phyloP scores from a whole-genome alignment of 805 yeast genomes.

The Metschnikowia vanudenii region DNA sequence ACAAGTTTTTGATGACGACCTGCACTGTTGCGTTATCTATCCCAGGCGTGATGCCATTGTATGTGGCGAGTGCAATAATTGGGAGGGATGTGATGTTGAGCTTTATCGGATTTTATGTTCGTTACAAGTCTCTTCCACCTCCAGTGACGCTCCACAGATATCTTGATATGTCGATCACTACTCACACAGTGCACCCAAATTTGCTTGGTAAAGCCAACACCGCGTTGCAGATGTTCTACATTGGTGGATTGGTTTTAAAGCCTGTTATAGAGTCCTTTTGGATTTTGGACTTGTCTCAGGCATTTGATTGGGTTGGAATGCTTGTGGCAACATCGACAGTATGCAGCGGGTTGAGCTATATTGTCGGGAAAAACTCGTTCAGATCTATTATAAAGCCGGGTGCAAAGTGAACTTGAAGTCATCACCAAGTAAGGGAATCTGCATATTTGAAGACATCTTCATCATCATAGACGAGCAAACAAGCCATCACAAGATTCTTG shows the following conservation, averaged over 20 bases:
- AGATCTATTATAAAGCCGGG: conserved; percentile 26
- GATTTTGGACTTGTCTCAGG: conserved; percentile 10
- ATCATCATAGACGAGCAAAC: conserved; percentile 14
- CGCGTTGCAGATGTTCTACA: conserved; percentile 85
- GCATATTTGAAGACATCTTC: conserved; percentile 11
- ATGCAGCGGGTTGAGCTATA: conserved; percentile 74
- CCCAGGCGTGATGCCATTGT: conserved; percentile 62
- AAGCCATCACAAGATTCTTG: conserved; percentile 10
- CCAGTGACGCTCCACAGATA: conserved; percentile 72
- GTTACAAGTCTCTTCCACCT: conserved; percentile 70
- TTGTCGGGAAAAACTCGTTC: conserved; percentile 68
- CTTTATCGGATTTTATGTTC: conserved; percentile 64
- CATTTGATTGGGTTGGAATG: conserved; percentile 27
- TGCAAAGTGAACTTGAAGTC: not conserved
- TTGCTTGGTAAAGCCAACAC: conserved; percentile 85
- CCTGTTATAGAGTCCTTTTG: conserved; percentile 31
- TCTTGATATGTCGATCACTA: conserved; percentile 72
- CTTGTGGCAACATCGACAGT: conserved; percentile 59
- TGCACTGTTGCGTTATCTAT: conserved; percentile 76
- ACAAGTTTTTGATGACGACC: conserved; percentile 82
- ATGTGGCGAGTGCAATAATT: conserved; percentile 65
- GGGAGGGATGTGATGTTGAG: conserved; percentile 82
- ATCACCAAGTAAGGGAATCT: conserved; percentile 11
- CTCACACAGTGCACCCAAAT: conserved; percentile 88
- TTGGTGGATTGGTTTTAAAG: conserved; percentile 49